phyloP scores from a whole-genome alignment of 345 rosid species.

The Populus tremula region DNA sequence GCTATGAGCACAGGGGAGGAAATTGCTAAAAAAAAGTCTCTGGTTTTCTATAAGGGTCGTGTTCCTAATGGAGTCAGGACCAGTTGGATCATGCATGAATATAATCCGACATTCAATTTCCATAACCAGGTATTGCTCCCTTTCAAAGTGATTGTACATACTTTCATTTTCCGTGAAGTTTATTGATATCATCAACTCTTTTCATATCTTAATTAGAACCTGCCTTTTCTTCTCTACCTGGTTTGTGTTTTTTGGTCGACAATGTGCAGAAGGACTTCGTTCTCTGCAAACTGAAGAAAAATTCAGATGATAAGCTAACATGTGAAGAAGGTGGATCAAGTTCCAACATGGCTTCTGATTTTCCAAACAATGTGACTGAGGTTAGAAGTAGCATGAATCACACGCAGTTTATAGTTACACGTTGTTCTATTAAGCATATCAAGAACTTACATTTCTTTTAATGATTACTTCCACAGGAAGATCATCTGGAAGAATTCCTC shows the following conservation, averaged over 20 bases:
- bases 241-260: neutral
- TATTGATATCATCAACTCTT: neutral
- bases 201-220: neutral
- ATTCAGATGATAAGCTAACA: neutral
- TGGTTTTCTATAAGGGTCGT: neutral
- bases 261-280: neutral
- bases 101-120: conserved; percentile 2
- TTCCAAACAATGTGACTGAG: neutral
- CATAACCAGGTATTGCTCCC: neutral
- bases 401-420: neutral
- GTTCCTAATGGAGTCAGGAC: neutral
- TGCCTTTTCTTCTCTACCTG: neutral
- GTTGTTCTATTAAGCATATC: neutral
- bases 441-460: neutral
- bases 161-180: neutral
- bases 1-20: neutral
- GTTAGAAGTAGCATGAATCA: neutral
- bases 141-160: neutral
- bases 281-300: neutral
- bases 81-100: conserved; percentile 11
- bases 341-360: neutral
- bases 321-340: neutral
- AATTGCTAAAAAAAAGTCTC: neutral
- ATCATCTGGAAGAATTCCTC: neutral
- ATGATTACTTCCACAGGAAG: neutral